Percentiles rank a stretch among this genome's conserved stretches.
phyloP scores from a whole-genome alignment of 176 grass and related monocot genomes.

The Oryza glaberrima region DNA sequence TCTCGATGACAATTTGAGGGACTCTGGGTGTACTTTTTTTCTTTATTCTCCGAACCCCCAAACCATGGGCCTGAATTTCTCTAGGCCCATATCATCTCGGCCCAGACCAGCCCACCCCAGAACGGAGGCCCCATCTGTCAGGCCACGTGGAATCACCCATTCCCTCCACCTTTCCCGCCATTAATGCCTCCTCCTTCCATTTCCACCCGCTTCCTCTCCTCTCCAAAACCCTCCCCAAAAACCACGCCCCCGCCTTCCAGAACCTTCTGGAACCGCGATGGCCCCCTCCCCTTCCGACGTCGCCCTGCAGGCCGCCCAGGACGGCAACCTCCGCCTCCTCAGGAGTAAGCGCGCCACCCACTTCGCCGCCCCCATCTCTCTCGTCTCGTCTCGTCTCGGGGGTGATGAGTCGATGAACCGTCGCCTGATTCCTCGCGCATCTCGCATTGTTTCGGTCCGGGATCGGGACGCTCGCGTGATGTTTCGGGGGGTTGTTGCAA shows the following conservation, averaged over 20 bases:
- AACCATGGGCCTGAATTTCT: not conserved
- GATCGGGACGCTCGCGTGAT: no score
- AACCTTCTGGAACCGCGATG: not conserved
- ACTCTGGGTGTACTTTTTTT: no score
- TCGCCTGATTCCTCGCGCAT: not conserved
- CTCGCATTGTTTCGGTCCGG: not conserved
- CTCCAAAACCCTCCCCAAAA: not conserved
- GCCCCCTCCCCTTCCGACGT: not conserved
- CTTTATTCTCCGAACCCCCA: not conserved
- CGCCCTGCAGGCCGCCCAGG: conserved; percentile 22
- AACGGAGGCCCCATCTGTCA: not conserved
- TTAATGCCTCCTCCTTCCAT: not conserved
- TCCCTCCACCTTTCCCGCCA: not conserved
- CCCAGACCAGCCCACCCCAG: not conserved
- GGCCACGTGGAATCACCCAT: not conserved
- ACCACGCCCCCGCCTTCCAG: not conserved
- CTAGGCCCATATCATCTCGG: not conserved
- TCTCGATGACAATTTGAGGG: no score
- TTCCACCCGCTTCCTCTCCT: no score
- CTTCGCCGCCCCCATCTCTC: not conserved
- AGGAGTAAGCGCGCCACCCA: conserved; percentile 28
- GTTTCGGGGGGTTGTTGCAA: not conserved
- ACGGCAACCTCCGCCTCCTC: conserved; percentile 35
- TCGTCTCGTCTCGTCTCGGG: not conserved
- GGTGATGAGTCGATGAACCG: not conserved